Conservation (phyloP, 225 moss, liverwort and hornwort genomes). For the Pseudisothecium myosuroides region DNA sequence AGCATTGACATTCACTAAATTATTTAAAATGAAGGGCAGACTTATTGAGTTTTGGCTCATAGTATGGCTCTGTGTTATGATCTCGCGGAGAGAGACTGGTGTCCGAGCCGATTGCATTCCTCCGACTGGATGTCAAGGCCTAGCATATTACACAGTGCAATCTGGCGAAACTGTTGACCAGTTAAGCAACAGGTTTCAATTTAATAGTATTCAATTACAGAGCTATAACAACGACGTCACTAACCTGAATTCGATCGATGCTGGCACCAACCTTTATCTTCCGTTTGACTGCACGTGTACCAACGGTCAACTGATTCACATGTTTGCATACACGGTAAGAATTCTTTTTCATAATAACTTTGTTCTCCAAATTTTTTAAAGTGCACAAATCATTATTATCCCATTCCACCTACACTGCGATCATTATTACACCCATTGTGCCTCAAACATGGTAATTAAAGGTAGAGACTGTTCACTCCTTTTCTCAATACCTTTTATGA, state of each 20-base stretch:
- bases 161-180: not conserved
- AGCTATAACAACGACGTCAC: conserved; percentile 14
- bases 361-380: not conserved
- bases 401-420: not conserved
- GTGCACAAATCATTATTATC: not conserved
- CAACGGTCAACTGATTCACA: conserved; percentile 13
- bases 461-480: not conserved
- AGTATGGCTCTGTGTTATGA: conserved; percentile 1
- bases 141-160: conserved; percentile 25
- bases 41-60: not conserved
- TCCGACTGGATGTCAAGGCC: conserved; percentile 21
- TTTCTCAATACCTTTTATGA: not conserved
- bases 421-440: not conserved
- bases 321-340: conserved; percentile 17
- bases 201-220: not conserved
- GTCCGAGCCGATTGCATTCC: conserved; percentile 24
- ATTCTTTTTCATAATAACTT: not conserved
- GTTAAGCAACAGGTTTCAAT: conserved; percentile 1
- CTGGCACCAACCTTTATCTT: conserved; percentile 7
- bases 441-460: not conserved
- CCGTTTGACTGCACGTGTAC: conserved; percentile 32
- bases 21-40: conserved; percentile 7
- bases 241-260: not conserved
- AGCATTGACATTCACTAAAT: not conserved
- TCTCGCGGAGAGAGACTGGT: not conserved